Base-by-base conservation (phyloP, 495 filamentous ascomycete species). In the Hypomontagnella submonticulosa region DNA sequence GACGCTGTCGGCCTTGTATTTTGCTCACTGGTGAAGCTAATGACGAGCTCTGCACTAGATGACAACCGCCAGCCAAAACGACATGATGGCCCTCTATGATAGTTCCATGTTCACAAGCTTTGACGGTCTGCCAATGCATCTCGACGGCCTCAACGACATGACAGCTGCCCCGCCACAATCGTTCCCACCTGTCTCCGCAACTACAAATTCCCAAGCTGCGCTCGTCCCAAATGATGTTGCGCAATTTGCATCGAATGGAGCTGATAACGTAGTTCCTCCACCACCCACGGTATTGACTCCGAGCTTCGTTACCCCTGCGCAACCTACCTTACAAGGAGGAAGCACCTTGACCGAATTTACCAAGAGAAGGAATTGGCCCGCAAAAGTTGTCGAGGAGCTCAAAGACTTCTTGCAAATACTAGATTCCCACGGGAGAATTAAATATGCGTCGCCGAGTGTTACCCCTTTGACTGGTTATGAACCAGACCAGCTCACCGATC, bases 381-480 rank as follows among this genome's bases (percentile, higher is more conserved):
- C 93, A 69, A 88, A 90, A 38, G 89, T 97, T 3, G 80, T 99
- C 13, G 90, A 93, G 69, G 95, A 97, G 78, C 82, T 99, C 67
- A 89, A 90, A 66, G 95, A 97, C 73, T 86, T 97, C 64, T 75
- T 97, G 23, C 88, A 97, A 61, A 90, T 99, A 37, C 84, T 98
- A 33, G 92, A 90, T 37, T 85, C 91, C 4, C 87, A 95, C 66
- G 92, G 94, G 16, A 84, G 88, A 53, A 89, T 99, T 53, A 83
- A 88, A 51, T 96, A 96, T 73, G 88, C 88, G 4, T 96, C 93
- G 18, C 91, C 92, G 1, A 96, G 92, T 13, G 83, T 87, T 62
- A 86, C 88, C 70, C 63, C 77, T n/a, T 81, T 99, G 63, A 96
- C 92, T 5, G 93, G 93, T 32, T 92, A 90, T 72, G 81, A 83